phyloP scores from a whole-genome alignment of 805 yeast species.

The Ogataea neopini region DNA sequence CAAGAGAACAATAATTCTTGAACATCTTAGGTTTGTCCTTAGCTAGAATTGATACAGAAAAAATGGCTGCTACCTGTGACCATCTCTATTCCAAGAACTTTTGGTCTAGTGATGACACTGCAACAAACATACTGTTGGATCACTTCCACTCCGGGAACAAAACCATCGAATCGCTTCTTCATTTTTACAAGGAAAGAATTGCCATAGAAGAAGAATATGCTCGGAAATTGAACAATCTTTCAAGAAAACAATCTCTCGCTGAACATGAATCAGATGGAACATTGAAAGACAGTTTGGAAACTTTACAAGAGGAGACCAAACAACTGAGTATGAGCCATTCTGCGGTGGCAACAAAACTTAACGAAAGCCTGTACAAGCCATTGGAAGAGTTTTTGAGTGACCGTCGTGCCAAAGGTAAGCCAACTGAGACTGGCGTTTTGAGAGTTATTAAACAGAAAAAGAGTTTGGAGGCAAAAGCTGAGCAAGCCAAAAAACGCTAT shows the following conservation, averaged over 20 bases:
- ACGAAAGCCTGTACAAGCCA: constrained; percentile 52
- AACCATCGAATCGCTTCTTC: constrained; percentile 53
- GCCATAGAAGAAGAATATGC: constrained; percentile 75
- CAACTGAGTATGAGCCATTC: constrained; percentile 58
- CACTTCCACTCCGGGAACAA: constrained; percentile 60
- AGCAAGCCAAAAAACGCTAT: constrained; percentile 47
- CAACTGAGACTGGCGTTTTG: constrained; percentile 56
- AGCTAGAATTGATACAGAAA: neutral
- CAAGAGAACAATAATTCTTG: too few relatives aligned
- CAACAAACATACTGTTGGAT: constrained; percentile 54
- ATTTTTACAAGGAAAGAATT: constrained; percentile 54
- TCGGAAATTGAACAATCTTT: constrained; percentile 51
- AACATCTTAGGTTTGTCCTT: too few relatives aligned
- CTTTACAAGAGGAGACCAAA: constrained; percentile 57
- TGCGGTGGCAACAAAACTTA: constrained; percentile 50
- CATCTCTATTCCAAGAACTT: constrained; percentile 28
- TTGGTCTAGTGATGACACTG: constrained; percentile 62
- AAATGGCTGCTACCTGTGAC: constrained; percentile 13
- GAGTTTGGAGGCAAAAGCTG: constrained; percentile 38
- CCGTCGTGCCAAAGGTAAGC: constrained; percentile 53
- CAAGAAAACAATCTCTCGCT: constrained; percentile 37
- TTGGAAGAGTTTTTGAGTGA: constrained; percentile 51
- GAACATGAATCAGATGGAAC: constrained; percentile 54
- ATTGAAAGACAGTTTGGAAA: constrained; percentile 58
- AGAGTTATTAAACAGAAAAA: constrained; percentile 52